A percentile compares a stretch with the other conserved stretches of the same genome.
Conservation (phyloP, 192 early-diverging fungal genomes). For the Dissophora ornata region DNA sequence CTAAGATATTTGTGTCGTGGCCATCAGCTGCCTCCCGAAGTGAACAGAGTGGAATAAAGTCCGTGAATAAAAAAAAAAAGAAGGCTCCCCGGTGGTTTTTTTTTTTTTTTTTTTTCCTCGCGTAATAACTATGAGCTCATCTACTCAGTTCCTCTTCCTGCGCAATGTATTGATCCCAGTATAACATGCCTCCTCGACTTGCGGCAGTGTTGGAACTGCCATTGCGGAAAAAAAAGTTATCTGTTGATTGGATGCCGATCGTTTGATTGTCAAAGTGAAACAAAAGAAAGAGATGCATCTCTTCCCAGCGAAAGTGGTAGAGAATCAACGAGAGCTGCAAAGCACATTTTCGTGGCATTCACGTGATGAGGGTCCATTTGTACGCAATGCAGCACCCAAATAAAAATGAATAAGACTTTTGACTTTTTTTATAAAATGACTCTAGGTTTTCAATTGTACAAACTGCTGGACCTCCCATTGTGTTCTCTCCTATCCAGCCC, state of each 20-base stretch:
- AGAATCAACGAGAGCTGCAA: constrained; percentile 1
- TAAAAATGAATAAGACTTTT: too few relatives aligned
- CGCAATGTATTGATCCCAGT: background rate
- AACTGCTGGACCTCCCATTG: constrained; percentile 7
- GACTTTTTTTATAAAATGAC: too few relatives aligned
- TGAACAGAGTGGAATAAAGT: too few relatives aligned
- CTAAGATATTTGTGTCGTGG: too few relatives aligned
- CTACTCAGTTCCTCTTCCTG: background rate
- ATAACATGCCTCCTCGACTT: constrained; percentile 49
- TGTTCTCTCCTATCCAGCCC: too few relatives aligned
- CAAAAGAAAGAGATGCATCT: too few relatives aligned
- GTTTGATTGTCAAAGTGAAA: constrained; percentile 6
- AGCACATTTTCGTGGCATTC: too few relatives aligned
- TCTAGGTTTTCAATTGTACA: constrained; percentile 10
- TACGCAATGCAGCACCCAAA: too few relatives aligned
- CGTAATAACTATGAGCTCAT: background rate
- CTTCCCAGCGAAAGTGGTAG: background rate
- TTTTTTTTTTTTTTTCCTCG: background rate
- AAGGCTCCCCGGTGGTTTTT: too few relatives aligned
- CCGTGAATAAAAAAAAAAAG: too few relatives aligned
- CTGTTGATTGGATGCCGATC: background rate
- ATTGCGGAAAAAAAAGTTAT: constrained; percentile 5
- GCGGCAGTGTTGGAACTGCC: constrained; percentile 40
- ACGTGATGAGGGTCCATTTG: too few relatives aligned
- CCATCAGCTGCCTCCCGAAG: too few relatives aligned